phyloP scores from a whole-genome alignment of 495 filamentous ascomycete genomes.

The Penicillium roqueforti region DNA sequence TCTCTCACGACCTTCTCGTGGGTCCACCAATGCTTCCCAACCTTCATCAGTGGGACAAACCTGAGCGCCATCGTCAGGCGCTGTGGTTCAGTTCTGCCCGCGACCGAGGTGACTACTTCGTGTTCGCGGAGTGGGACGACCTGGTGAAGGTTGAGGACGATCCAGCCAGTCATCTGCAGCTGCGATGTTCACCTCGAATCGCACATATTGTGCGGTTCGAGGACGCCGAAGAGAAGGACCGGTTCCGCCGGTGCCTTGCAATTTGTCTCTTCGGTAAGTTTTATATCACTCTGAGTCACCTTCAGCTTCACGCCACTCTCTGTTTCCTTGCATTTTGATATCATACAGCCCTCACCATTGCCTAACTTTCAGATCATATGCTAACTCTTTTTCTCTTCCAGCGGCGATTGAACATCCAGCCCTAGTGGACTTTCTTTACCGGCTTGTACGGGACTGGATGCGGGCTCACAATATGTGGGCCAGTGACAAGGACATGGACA shows the following conservation, averaged over 20 bases:
- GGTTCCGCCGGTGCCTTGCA: slow-evolving; percentile 36
- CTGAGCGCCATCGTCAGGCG: slow-evolving; percentile 37
- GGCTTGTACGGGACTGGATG: slow-evolving; percentile 36
- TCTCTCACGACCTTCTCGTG: slow-evolving; percentile 15
- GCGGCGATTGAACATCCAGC: slow-evolving; percentile 16
- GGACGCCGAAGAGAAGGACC: slow-evolving; percentile 28
- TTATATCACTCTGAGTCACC: neutral
- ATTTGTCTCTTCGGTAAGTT: slow-evolving; percentile 33
- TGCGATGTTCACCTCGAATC: slow-evolving; percentile 27
- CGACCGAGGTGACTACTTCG: slow-evolving; percentile 35
- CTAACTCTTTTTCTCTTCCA: neutral
- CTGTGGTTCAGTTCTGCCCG: slow-evolving; percentile 25
- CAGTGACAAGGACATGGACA: slow-evolving; percentile 10
- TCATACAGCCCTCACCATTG: neutral
- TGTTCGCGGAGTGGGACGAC: slow-evolving; percentile 33
- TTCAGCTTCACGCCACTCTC: neutral
- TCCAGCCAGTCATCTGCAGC: neutral
- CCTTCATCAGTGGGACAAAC: slow-evolving; percentile 26
- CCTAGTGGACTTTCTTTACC: slow-evolving; percentile 32
- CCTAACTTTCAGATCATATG: neutral
- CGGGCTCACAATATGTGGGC: slow-evolving; percentile 14
- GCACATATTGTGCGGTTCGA: slow-evolving; percentile 17
- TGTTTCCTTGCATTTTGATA: neutral
- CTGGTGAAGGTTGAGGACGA: slow-evolving; percentile 5
- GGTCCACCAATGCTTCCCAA: slow-evolving; percentile 29